Evolutionary conservation across 257 asterid species (phyloP).

Genomic region (Penstemon eatonii): DNA sequence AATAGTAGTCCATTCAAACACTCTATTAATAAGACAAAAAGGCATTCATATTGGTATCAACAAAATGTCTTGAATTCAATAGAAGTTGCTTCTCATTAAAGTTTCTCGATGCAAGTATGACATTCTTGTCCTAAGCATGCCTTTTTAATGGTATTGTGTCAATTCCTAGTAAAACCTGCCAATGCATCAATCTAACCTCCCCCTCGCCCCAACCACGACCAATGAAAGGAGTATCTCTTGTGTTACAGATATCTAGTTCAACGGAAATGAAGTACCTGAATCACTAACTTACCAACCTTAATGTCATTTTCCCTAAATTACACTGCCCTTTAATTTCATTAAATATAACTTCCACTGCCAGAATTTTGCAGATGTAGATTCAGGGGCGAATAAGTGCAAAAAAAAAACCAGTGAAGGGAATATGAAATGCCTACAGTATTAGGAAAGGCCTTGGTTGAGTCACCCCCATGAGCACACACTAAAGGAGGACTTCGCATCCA

Average conservation of each 20-base stretch:
- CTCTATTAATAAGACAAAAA: background rate
- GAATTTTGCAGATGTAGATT: constrained; percentile 7
- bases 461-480: constrained; percentile 99
- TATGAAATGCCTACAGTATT: constrained; percentile 66
- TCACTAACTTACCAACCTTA: background rate
- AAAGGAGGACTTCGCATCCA: constrained; percentile 83
- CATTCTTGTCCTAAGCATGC: background rate
- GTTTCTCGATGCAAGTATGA: background rate
- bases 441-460: constrained; percentile 90
- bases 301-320: background rate
- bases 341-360: constrained; percentile 11
- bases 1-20: no score
- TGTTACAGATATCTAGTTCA: background rate
- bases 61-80: constrained; percentile 1
- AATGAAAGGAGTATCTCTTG: constrained; percentile 5
- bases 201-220: background rate
- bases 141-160: background rate
- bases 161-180: background rate
- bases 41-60: background rate
- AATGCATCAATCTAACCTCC: constrained; percentile 16
- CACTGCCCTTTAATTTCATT: background rate
- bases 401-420: constrained; percentile 25
- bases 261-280: constrained; percentile 5
- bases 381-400: background rate
- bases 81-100: background rate